Evolutionary conservation across 164 flowering plant species (phyloP), one percentile per base, ranked within the genome.

Genomic region (Piper longum): DNA sequence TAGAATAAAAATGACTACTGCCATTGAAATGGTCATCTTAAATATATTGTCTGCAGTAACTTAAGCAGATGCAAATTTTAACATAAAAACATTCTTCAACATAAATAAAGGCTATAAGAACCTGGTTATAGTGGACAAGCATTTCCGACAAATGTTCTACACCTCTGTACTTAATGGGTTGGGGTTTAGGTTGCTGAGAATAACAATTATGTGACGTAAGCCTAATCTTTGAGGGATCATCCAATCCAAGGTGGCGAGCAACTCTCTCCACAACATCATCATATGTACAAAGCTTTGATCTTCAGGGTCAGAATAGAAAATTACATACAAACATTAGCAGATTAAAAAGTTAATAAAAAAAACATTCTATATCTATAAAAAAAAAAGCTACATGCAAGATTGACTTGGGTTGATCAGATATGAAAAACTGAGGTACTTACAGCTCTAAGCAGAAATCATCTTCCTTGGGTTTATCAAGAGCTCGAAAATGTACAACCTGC

Each of bases 121-220:
- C 98, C 93, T 92, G 98, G 76, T 89, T 88, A 76, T 90, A 86
- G 73, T 90, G 92, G 45, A 82, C 83, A 59, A 93, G 72, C 97
- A 93, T 90, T 65, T 93, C 99, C 54, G 91, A 74, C 69, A 93
- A 73, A 76, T 74, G 91, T 18, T 93, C 96, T 9, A 85, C 83
- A 41, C 96, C 97, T 42, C 96, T 76, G 67, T 84, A 90, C 72
- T 88, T 93, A 44, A 93, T 87, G 1, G 96, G 92, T 62, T 84
- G 85, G 52, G 98, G 96, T 74, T 88, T 93, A 48, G 98, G 98
- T 69, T 90, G 96, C 78, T 90, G 96, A 66, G 92, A 86, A 75
- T 93, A 93, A 71, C 95, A 86, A 74, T 88, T 93, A 70, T 90
- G 97, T 62, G 98, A 73, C 57, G 98, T 93, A 41, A 93, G 84